Evolutionary conservation across 2,329 filamentous ascomycete genomes (phyloP).

Genomic region (Fusarium beomiforme): DNA sequence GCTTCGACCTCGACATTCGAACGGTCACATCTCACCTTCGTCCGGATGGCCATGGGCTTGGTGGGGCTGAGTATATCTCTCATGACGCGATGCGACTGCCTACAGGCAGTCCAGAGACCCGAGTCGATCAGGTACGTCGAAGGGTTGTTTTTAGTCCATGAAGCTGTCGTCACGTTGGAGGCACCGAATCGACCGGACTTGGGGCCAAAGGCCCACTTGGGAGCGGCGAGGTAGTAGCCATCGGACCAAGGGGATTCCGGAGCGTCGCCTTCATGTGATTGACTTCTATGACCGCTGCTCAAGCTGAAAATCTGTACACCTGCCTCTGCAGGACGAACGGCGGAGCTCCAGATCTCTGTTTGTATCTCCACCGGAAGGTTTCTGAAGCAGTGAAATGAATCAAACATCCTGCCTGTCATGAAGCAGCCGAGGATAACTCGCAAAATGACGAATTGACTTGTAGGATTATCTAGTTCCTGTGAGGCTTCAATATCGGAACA

Average conservation of each 20-base stretch:
- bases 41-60: neutral
- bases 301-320: neutral
- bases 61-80: neutral
- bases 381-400: neutral
- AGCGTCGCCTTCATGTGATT: neutral
- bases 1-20: neutral
- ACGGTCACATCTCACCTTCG: neutral
- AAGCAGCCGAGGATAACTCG: neutral
- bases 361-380: neutral
- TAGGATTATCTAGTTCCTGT: neutral
- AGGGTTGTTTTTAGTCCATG: neutral
- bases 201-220: neutral
- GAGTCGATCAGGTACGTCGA: neutral
- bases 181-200: neutral
- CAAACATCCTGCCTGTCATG: neutral
- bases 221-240: neutral
- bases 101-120: neutral
- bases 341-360: neutral
- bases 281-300: neutral
- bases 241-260: neutral
- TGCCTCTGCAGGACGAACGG: neutral
- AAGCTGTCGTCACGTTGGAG: neutral
- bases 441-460: neutral
- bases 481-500: neutral
- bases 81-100: neutral